Percentiles rank a stretch among this genome's conserved stretches.
phyloP scores from a whole-genome alignment of 768 basidiomycete species.

The Leccinum sublutescens region DNA sequence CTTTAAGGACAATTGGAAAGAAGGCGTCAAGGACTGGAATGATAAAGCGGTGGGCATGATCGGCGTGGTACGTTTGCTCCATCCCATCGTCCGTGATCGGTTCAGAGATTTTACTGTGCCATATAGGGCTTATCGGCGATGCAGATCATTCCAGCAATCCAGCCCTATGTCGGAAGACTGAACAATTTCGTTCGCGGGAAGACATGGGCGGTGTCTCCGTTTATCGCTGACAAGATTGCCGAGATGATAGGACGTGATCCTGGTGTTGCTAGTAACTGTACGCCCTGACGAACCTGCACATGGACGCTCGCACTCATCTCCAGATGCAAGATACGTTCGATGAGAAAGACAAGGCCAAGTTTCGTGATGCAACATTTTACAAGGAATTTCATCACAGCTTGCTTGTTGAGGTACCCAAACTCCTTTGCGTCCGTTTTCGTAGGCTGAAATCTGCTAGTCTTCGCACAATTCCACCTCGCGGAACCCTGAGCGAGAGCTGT shows the following conservation, averaged over 20 bases:
- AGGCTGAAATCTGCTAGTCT: slow-evolving; percentile 4
- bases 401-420: slow-evolving; percentile 35
- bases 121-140: slow-evolving; percentile 61
- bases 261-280: slow-evolving; percentile 43
- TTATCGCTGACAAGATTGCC: slow-evolving; percentile 40
- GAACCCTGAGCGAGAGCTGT: slow-evolving; percentile 35
- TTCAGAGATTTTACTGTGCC: background rate
- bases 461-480: slow-evolving; percentile 43
- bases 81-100: background rate
- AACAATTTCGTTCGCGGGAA: slow-evolving; percentile 57
- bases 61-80: slow-evolving; percentile 43
- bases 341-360: slow-evolving; percentile 49
- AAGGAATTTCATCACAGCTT: slow-evolving; percentile 47
- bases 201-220: slow-evolving; percentile 54
- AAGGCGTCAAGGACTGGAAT: slow-evolving; percentile 47
- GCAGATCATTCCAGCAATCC: slow-evolving; percentile 55
- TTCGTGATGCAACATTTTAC: slow-evolving; percentile 49
- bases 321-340: slow-evolving; percentile 35
- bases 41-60: slow-evolving; percentile 58
- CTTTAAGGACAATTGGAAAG: slow-evolving; percentile 52
- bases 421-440: background rate
- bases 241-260: slow-evolving; percentile 38
- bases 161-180: slow-evolving; percentile 48
- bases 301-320: background rate
- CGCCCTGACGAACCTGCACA: background rate